Base-by-base conservation (phyloP, 1,139 yeast species). In the Saccharomyces hybrid region DNA sequence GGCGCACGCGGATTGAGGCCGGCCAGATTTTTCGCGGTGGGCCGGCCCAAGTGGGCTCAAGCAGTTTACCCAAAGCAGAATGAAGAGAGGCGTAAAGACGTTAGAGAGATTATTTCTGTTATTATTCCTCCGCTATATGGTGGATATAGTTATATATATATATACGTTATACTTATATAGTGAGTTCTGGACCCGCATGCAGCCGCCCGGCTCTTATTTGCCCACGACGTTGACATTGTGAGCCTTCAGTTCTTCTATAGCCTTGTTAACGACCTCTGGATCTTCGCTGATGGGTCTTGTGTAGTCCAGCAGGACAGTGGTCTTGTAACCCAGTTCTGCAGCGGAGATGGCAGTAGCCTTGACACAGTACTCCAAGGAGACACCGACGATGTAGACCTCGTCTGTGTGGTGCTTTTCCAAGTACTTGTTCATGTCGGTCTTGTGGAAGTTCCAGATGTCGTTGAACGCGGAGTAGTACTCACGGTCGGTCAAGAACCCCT, bases 391-490 rank as follows among this genome's bases (percentile, higher is more conserved):
- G 51, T 77, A 82, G 4, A 90, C 89, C 52, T 83, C 80, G 1
- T 79, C 76, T 47, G 88, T 79, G 0, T 70, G 73, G 48, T 63
- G 63, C 0, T 73, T 64, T 28, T 66, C 67, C 58, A 91, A 74
- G 46, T 76, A 70, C 1, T 67, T 69, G 52, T 77, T 75, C 60
- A 90, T 73, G 55, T 83, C 93, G 0, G 97, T 90, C 49, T 80
- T 75, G 62, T 86, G 84, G 34, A 80, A 62, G 26, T 81, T 78
- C 95, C 96, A 88, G 29, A 81, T 77, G 68, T 91, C 98, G 54
- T 78, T 75, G 68, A 91, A 90, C 44, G 95, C 91, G n/a, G 96
- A 88, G 66, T 90, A 91, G 69, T 85, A 89, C 66, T 91, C 98
- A 25, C 95, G 71, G 62, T 88, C 91, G 27, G 73, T 73, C 32